These are phyloP conservation scores for Ceratobasidium theobromae DNA, from an alignment of 1,284 basidiomycete genomes.

Conservation along the genomic window DNA sequence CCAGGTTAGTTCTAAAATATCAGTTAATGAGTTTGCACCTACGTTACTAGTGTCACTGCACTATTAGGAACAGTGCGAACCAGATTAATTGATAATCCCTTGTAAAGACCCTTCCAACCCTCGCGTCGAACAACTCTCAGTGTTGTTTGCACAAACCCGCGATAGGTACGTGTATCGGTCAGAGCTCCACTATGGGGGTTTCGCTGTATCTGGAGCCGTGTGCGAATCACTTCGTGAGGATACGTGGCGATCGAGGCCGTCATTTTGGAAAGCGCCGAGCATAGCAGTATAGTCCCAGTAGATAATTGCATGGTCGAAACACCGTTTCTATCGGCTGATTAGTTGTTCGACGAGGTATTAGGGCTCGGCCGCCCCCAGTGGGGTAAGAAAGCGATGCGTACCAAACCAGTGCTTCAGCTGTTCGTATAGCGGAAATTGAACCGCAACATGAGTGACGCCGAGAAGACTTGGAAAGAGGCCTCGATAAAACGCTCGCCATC, in stretches of 20 bases:
- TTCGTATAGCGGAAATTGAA: constrained; percentile 96
- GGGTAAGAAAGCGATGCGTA: constrained; percentile 49
- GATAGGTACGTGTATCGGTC: constrained; percentile 40
- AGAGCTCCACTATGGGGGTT: constrained; percentile 53
- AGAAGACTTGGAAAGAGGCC: constrained; percentile 86
- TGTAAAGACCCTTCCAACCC: constrained; percentile 85
- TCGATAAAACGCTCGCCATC: constrained; percentile 83
- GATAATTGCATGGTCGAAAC: constrained; percentile 48
- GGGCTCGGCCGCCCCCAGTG: background rate
- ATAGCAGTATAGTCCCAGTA: constrained; percentile 72
- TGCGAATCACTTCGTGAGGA: constrained; percentile 94
- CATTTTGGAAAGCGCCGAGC: constrained; percentile 91
- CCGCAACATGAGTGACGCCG: constrained; percentile 88
- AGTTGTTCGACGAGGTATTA: background rate
- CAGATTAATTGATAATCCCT: constrained; percentile 87
- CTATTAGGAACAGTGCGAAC: constrained; percentile 91
- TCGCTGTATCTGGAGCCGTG: constrained; percentile 81
- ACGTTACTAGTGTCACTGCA: constrained; percentile 93
- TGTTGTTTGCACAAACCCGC: constrained; percentile 72
- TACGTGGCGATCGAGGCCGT: constrained; percentile 91
- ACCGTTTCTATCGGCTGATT: constrained; percentile 32
- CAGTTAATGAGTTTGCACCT: constrained; percentile 31
- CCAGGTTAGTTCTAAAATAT: background rate
- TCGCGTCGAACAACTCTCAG: constrained; percentile 73
- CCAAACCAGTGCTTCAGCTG: constrained; percentile 80